A percentile compares a stretch with the other conserved stretches of the same genome.
These are phyloP conservation scores for Botryotinia narcissicola DNA, from an alignment of 2,329 filamentous ascomycete species.

Conservation along the genomic window DNA sequence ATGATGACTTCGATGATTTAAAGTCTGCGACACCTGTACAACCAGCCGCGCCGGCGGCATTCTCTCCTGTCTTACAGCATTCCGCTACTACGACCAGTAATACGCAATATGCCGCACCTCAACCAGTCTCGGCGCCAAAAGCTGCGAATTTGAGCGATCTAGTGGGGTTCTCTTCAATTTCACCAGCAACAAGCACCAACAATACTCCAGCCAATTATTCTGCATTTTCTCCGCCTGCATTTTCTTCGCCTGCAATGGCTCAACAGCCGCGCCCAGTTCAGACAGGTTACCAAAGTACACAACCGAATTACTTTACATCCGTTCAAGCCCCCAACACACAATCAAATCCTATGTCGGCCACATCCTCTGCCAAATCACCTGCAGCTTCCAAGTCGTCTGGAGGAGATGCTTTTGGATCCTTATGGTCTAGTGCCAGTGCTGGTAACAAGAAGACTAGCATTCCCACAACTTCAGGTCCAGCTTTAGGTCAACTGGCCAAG, in stretches of 20 bases:
- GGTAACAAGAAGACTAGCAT: conserved; percentile 72
- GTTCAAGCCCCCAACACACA: conserved; percentile 52
- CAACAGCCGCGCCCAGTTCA: conserved; percentile 49
- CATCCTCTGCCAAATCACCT: conserved; percentile 48
- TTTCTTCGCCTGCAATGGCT: conserved; percentile 49
- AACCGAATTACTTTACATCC: conserved; percentile 94
- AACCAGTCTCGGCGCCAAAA: conserved; percentile 81
- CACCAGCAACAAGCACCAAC: conserved; percentile 62
- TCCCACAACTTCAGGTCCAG: conserved; percentile 63
- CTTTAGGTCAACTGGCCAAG: conserved; percentile 93
- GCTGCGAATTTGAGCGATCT: conserved; percentile 78
- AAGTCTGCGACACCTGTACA: conserved; percentile 72
- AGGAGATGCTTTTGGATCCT: conserved; percentile 83
- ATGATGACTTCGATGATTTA: conserved; percentile 98
- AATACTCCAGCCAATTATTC: conserved; percentile 62
- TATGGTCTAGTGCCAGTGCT: conserved; percentile 70
- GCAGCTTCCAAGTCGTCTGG: conserved; percentile 55
- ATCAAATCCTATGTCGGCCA: conserved; percentile 34
- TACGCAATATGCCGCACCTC: conserved; percentile 75
- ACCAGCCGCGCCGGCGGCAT: conserved; percentile 45
- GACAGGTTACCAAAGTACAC: conserved; percentile 68
- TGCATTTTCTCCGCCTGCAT: conserved; percentile 59
- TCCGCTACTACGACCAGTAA: conserved; percentile 53
- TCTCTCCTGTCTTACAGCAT: conserved; percentile 42
- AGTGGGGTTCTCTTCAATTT: conserved; percentile 76